These are phyloP conservation scores for Monosporascus sp. DNA, from an alignment of 2,329 filamentous ascomycete species.

Conservation along the genomic window DNA sequence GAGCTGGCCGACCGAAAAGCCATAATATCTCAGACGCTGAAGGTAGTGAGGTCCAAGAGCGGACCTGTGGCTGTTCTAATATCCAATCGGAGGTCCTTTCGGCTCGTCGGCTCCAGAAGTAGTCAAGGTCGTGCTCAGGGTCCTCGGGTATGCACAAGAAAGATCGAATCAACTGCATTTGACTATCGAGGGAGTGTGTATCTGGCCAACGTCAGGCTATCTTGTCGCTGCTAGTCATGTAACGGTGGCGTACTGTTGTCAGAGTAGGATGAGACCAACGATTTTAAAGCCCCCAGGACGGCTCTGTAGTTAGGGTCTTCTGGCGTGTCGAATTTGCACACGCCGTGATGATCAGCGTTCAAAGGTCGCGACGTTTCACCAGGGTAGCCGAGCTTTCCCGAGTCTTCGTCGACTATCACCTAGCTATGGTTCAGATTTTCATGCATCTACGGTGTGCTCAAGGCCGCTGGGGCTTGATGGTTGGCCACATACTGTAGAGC, in stretches of 20 bases:
- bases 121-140: conserved; percentile 2
- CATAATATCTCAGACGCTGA: conserved; percentile 4
- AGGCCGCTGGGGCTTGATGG: too few species aligned
- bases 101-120: conserved; percentile 2
- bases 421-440: background rate
- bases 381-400: conserved; percentile 6
- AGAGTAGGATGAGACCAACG: background rate
- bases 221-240: too few species aligned
- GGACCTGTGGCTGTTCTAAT: background rate
- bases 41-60: background rate
- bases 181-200: background rate
- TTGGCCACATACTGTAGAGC: conserved; percentile 1
- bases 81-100: conserved; percentile 9
- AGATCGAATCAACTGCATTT: background rate
- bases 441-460: background rate
- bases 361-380: conserved; percentile 4
- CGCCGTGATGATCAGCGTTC: conserved; percentile 4
- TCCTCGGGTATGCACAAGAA: background rate
- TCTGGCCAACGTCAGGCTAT: background rate
- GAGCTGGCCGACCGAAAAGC: conserved; percentile 7
- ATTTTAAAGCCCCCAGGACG: conserved; percentile 3
- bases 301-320: conserved; percentile 4
- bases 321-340: conserved; percentile 5
- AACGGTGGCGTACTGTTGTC: background rate
- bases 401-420: conserved; percentile 5